Base-by-base conservation (phyloP, 1,284 basidiomycete species). In the Leccinum pachyderme region DNA sequence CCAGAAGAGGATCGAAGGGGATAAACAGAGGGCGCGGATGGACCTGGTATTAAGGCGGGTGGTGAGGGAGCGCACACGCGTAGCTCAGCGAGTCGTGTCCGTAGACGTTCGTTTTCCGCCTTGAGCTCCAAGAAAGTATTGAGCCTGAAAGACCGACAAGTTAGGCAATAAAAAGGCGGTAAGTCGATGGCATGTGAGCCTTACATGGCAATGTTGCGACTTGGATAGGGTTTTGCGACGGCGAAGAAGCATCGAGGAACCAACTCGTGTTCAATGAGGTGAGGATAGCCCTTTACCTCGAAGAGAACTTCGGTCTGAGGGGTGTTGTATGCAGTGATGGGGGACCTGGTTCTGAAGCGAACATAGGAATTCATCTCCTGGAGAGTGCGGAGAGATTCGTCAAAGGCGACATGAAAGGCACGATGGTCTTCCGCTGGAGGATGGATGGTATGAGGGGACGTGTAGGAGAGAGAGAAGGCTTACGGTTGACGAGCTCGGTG, bases 101-200 rank as follows among this genome's bases (percentile, higher is more conserved):
- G 81, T 39, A 93, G 70, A 12, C 82, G 78, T 65, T 89, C 84
- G 68, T 92, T 89, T 71, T 91, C 88, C 52, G 84, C 77, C 69
- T 89, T 90, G 54, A 91, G 79, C 63, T 92, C 89, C 37, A 92
- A 70, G 65, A 88, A 86, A 4, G 86, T 86, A 65, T 90, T 85
- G 35, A 92, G 73, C 80, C 89, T 91, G 63, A 13, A 52, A 51
- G 33, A 48, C 32, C 7, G 54, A 29, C n/a, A 47, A 29, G 53
- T 65, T 55, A 66, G 60, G 12, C 31, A 25, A 28, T 4, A 39
- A 18, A 47, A 18, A 3, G 2, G 11, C 8, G 33, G 22, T n/a
- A 0, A n/a, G 25, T 25, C 22, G 47, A 47, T n/a, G 51, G 47
- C 12, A n/a, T 37, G 29, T 22, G 44, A 7, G 47, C 72, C 82